Base-by-base conservation (phyloP, 306 rosid species). In the Dryas drummondii region DNA sequence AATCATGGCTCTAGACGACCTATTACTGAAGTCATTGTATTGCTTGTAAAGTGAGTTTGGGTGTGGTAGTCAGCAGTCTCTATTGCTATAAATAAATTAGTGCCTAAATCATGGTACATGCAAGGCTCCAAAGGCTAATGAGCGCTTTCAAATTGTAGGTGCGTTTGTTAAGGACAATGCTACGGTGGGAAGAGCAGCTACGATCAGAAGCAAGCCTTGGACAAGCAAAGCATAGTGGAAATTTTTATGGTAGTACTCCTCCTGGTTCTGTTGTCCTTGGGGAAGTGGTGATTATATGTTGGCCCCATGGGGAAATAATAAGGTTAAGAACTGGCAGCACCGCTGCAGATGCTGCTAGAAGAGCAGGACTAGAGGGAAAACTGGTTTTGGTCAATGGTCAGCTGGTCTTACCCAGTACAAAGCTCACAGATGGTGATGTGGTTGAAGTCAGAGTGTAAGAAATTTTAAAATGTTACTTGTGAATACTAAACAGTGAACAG, bases 401-500 rank as follows among this genome's bases (percentile, higher is more conserved):
- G 56, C 83, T 84, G 42, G 94, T 87, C 46, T 81, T 90, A 71
- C 98, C 97, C 62, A 74, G 79, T 79, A 94, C 98, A 13, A 82
- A 87, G 82, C 93, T 94, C 81, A 88, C 81, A 85, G 97, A 94
- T 77, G 98, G 98, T 12, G 98, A 91, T 69, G 94, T 94, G n/a
- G 87, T 94, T 32, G 98, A 91, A 87, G 93, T 94, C 16, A 90
- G 93, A 80, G 66, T 86, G 82, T 90, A 83, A 84, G 73, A 82
- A 79, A 63, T 54, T 71, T 15, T 32, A n/a, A 40, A 27, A 53
- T 47, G 57, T 54, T 45, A 2, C 45, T 19, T 41, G 19, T 22
- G 60, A 14, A 9, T 64, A 50, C 60, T 12, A 45, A 72, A 73
- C 45, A 5, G 22, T 42, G 52, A 54, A 62, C 19, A 12, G 27